Evolutionary conservation across 352 stramenopile species (phyloP).

Genomic region (Globisporangium viniferum): DNA sequence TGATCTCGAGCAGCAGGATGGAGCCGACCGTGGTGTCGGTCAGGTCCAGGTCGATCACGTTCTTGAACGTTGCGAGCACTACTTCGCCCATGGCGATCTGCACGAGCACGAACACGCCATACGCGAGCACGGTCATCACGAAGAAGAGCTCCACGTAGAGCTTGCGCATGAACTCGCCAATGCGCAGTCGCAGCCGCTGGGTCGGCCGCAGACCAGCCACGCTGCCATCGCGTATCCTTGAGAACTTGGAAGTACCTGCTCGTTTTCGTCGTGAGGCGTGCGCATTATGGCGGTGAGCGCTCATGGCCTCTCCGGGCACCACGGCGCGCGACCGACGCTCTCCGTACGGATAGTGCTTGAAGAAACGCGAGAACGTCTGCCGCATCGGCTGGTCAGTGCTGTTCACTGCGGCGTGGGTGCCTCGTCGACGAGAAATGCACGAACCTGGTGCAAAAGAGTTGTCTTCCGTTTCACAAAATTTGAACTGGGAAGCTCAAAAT

Average conservation of each 20-base stretch:
- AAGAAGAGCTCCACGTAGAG: slow-evolving; percentile 87
- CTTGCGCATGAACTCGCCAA: slow-evolving; percentile 82
- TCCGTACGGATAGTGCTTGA: slow-evolving; percentile 56
- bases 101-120: slow-evolving; percentile 80
- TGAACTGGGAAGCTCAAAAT: neutral
- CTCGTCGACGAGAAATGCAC: neutral
- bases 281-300: slow-evolving; percentile 9
- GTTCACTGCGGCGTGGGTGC: slow-evolving; percentile 18
- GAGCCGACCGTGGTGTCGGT: slow-evolving; percentile 84
- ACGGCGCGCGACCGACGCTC: slow-evolving; percentile 60
- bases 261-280: slow-evolving; percentile 27
- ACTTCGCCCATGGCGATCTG: slow-evolving; percentile 76
- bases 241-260: slow-evolving; percentile 38
- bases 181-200: slow-evolving; percentile 43
- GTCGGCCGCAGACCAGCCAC: slow-evolving; percentile 27
- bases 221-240: slow-evolving; percentile 27
- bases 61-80: slow-evolving; percentile 52
- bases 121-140: slow-evolving; percentile 83
- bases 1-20: slow-evolving; percentile 77
- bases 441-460: neutral
- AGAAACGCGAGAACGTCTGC: slow-evolving; percentile 56
- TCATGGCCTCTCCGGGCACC: slow-evolving; percentile 40
- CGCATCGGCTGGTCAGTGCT: slow-evolving; percentile 52
- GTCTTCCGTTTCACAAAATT: neutral
- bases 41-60: slow-evolving; percentile 68